These are phyloP conservation scores for Asterella californica DNA, from an alignment of 225 moss, liverwort and hornwort genomes.

Conservation along the genomic window DNA sequence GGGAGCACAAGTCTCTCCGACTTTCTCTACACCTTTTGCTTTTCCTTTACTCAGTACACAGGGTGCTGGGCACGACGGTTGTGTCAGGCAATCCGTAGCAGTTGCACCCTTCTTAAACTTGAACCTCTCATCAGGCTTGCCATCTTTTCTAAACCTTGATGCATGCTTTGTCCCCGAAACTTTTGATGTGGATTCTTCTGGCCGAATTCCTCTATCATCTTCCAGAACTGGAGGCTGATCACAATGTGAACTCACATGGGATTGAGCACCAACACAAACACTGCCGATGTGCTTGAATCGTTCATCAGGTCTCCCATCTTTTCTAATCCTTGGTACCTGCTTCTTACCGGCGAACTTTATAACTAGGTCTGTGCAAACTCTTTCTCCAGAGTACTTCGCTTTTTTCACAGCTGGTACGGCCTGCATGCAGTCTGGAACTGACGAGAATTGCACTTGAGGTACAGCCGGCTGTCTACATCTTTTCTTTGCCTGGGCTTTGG, in stretches of 20 bases:
- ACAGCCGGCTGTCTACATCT: constrained; percentile 18
- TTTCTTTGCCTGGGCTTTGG: constrained; percentile 9
- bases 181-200: constrained; percentile 1
- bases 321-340: constrained; percentile 19
- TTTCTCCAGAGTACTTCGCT: constrained; percentile 5
- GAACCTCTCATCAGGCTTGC: constrained; percentile 36
- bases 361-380: neutral
- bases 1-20: neutral
- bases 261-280: neutral
- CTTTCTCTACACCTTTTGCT: neutral
- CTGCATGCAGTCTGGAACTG: neutral
- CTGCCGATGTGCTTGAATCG: constrained; percentile 9
- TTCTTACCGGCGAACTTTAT: neutral
- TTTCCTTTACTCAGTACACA: neutral
- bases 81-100: neutral
- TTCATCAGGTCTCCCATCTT: constrained; percentile 23
- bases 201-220: neutral
- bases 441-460: neutral
- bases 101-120: constrained; percentile 16
- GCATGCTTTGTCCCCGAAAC: neutral
- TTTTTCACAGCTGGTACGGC: neutral
- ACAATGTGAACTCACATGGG: constrained; percentile 10
- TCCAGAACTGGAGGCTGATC: constrained; percentile 6
- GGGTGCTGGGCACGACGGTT: neutral
- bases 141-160: constrained; percentile 32